phyloP scores from a whole-genome alignment of 164 flowering plant genomes.

The Aristolochia contorta region DNA sequence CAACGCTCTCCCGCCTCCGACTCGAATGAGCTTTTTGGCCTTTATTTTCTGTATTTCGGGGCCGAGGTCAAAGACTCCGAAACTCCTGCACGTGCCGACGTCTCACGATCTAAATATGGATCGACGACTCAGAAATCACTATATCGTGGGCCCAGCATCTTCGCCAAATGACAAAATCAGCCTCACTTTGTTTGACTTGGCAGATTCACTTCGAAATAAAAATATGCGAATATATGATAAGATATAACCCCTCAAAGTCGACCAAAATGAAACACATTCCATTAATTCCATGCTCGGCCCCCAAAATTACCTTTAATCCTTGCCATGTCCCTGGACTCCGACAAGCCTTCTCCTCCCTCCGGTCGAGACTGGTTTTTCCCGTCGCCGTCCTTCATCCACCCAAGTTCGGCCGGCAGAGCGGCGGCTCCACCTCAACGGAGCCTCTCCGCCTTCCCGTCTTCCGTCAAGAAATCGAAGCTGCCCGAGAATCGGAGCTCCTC shows the following conservation, averaged over 20 bases:
- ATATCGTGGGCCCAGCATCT: too few relatives aligned
- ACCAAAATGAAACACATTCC: not conserved
- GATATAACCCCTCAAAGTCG: not conserved
- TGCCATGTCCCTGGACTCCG: conserved; percentile 29
- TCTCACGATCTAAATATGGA: too few relatives aligned
- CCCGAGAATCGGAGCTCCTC: conserved; percentile 5
- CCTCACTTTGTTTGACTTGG: too few relatives aligned
- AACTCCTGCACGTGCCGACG: too few relatives aligned
- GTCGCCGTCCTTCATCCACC: conserved; percentile 37
- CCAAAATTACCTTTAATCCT: conserved; percentile 8
- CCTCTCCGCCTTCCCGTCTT: conserved; percentile 20
- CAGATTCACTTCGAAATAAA: too few relatives aligned
- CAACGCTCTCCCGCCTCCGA: too few relatives aligned
- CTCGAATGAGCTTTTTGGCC: too few relatives aligned
- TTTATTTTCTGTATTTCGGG: too few relatives aligned
- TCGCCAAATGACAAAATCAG: too few relatives aligned
- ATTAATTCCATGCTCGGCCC: not conserved
- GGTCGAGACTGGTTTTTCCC: conserved; percentile 74
- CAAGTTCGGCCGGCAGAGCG: conserved; percentile 12
- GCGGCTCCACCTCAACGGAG: conserved; percentile 17
- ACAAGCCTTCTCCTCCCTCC: conserved; percentile 22
- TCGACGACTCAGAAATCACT: too few relatives aligned
- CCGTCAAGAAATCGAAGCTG: conserved; percentile 6
- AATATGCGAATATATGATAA: too few relatives aligned
- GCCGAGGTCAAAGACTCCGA: too few relatives aligned